Evolutionary conservation across 2,329 filamentous ascomycete genomes (phyloP).

Genomic region (Phialocephala subalpina): DNA sequence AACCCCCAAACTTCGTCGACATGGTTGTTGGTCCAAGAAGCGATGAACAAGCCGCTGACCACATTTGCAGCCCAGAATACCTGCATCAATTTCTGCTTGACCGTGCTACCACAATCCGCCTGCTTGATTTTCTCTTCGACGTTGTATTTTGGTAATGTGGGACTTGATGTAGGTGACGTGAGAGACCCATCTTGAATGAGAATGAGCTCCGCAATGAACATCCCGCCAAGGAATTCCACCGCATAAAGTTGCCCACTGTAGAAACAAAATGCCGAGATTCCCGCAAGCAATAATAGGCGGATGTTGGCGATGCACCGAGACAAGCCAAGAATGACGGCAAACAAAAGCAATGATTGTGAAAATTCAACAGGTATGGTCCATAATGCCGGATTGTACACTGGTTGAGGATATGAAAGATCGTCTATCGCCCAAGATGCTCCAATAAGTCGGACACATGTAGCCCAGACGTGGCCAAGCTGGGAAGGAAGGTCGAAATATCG

Average conservation of each 20-base stretch:
- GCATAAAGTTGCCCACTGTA: slow-evolving; percentile 36
- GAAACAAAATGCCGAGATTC: slow-evolving; percentile 39
- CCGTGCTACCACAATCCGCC: slow-evolving; percentile 2
- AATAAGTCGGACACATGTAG: slow-evolving; percentile 50
- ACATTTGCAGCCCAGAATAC: slow-evolving; percentile 40
- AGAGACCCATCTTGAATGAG: slow-evolving; percentile 44
- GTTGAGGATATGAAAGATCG: slow-evolving; percentile 27
- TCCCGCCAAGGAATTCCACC: slow-evolving; percentile 55
- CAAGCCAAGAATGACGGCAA: slow-evolving; percentile 38
- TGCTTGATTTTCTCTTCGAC: slow-evolving; percentile 17
- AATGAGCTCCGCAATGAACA: slow-evolving; percentile 54
- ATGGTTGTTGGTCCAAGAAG: slow-evolving; percentile 42
- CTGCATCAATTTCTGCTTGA: slow-evolving; percentile 27
- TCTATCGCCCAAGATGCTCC: slow-evolving; percentile 36
- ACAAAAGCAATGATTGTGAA: slow-evolving; percentile 42
- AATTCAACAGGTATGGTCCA: slow-evolving; percentile 45
- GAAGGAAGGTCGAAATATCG: slow-evolving; percentile 46
- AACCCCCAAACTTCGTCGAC: slow-evolving; percentile 36
- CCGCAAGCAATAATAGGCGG: slow-evolving; percentile 35
- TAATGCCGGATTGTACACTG: slow-evolving; percentile 41
- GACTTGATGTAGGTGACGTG: slow-evolving; percentile 31
- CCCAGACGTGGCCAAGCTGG: slow-evolving; percentile 49
- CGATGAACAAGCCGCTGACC: slow-evolving; percentile 39
- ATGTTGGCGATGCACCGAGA: slow-evolving; percentile 36
- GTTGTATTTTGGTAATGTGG: slow-evolving; percentile 32